Evolutionary conservation across 1,284 basidiomycete genomes (phyloP).

Genomic region (Sanghuangporus baumii): DNA sequence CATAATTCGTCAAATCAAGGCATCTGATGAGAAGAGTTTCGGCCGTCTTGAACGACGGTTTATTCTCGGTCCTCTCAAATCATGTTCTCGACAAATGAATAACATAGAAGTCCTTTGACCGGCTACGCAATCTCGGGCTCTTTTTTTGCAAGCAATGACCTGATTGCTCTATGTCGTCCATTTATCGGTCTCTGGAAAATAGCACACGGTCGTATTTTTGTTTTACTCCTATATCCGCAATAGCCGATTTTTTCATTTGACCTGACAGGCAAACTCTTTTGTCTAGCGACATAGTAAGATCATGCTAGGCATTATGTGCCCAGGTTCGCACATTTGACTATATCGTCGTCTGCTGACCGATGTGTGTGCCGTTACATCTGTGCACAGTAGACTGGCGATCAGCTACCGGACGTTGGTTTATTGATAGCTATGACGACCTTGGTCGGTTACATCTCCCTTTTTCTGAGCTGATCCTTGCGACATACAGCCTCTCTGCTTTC

Average conservation of each 20-base stretch:
- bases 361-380: background rate
- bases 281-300: background rate
- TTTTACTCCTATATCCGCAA: background rate
- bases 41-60: background rate
- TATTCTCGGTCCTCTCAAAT: conserved; percentile 2
- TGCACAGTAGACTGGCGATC: background rate
- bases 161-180: background rate
- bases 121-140: background rate
- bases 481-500: background rate
- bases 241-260: background rate
- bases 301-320: no score
- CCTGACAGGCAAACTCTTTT: background rate
- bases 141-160: background rate
- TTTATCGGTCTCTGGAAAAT: background rate
- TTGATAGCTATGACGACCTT: background rate
- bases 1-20: background rate
- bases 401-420: background rate
- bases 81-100: background rate
- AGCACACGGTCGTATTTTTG: background rate
- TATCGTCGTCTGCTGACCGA: background rate
- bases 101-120: background rate
- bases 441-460: background rate
- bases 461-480: background rate
- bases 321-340: background rate
- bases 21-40: background rate